Conservation (phyloP, 1,139 yeast genomes). For the Debaryomyces robertsiae region DNA sequence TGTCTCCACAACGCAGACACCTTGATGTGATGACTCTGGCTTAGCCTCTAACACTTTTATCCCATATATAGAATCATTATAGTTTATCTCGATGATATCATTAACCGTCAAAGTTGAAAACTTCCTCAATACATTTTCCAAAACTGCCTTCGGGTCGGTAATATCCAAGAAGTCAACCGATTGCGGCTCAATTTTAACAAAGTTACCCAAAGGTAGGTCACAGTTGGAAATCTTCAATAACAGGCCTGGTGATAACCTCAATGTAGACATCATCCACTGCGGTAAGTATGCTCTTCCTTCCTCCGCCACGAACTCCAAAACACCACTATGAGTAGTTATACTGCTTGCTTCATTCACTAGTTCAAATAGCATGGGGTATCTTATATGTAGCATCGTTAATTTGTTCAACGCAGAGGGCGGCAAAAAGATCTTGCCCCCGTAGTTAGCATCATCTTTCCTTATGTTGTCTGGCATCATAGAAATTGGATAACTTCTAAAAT, state of each 20-base stretch:
- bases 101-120: slow-evolving; percentile 85
- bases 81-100: slow-evolving; percentile 83
- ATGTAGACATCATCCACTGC: slow-evolving; percentile 92
- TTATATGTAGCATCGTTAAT: slow-evolving; percentile 79
- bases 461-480: slow-evolving; percentile 85
- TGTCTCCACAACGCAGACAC: slow-evolving; percentile 95
- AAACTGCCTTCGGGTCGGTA: slow-evolving; percentile 93
- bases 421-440: slow-evolving; percentile 93
- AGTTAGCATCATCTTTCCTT: slow-evolving; percentile 81
- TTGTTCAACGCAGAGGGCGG: slow-evolving; percentile 93
- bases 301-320: slow-evolving; percentile 93
- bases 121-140: slow-evolving; percentile 87
- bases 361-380: slow-evolving; percentile 95
- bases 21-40: slow-evolving; percentile 65
- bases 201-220: slow-evolving; percentile 81
- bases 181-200: slow-evolving; percentile 95
- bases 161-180: slow-evolving; percentile 91
- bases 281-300: slow-evolving; percentile 96
- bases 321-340: slow-evolving; percentile 82
- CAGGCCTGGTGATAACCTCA: slow-evolving; percentile 75
- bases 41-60: slow-evolving; percentile 86
- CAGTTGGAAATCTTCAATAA: slow-evolving; percentile 73
- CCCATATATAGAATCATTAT: slow-evolving; percentile 77
- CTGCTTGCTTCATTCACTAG: slow-evolving; percentile 66
- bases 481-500: slow-evolving; percentile 89